These are phyloP conservation scores for Pyrus betulifolia DNA, from an alignment of 306 rosid genomes.

Conservation along the genomic window DNA sequence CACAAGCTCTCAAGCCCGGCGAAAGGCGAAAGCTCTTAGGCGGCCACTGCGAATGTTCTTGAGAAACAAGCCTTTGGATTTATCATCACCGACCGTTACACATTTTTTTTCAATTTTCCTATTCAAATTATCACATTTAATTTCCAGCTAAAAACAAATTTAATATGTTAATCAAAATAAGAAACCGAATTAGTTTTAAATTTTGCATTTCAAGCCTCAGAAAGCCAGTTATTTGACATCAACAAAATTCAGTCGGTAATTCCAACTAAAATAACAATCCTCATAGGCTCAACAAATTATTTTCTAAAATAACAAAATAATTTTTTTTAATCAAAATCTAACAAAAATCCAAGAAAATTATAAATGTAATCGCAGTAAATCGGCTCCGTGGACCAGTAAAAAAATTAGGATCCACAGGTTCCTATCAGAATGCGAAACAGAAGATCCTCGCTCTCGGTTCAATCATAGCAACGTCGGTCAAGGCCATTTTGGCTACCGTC, in stretches of 20 bases:
- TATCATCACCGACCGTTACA: neutral
- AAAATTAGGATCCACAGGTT: slow-evolving; percentile 42
- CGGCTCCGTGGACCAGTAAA: slow-evolving; percentile 53
- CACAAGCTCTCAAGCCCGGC: too few relatives aligned
- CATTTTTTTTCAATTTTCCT: too few relatives aligned
- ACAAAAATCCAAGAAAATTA: too few relatives aligned
- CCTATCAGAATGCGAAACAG: slow-evolving; percentile 62
- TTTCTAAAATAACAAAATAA: too few relatives aligned
- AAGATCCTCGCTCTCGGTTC: slow-evolving; percentile 39
- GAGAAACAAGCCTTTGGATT: slow-evolving; percentile 11
- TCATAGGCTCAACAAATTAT: slow-evolving; percentile 42
- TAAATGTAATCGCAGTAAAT: slow-evolving; percentile 58
- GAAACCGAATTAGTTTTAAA: too few relatives aligned
- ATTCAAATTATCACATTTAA: too few relatives aligned
- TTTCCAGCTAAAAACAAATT: too few relatives aligned
- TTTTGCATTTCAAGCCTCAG: slow-evolving; percentile 41
- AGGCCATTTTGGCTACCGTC: slow-evolving; percentile 41
- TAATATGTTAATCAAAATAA: too few relatives aligned
- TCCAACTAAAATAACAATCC: slow-evolving; percentile 46
- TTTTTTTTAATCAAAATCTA: neutral
- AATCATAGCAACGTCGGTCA: slow-evolving; percentile 75
- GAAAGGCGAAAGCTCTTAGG: slow-evolving; percentile 21
- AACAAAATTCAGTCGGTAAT: slow-evolving; percentile 65
- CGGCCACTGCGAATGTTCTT: slow-evolving; percentile 34
- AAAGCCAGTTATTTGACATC: slow-evolving; percentile 58